These are phyloP conservation scores for Lactuca sativa DNA, from an alignment of 129 eudicot species.

Conservation along the genomic window DNA sequence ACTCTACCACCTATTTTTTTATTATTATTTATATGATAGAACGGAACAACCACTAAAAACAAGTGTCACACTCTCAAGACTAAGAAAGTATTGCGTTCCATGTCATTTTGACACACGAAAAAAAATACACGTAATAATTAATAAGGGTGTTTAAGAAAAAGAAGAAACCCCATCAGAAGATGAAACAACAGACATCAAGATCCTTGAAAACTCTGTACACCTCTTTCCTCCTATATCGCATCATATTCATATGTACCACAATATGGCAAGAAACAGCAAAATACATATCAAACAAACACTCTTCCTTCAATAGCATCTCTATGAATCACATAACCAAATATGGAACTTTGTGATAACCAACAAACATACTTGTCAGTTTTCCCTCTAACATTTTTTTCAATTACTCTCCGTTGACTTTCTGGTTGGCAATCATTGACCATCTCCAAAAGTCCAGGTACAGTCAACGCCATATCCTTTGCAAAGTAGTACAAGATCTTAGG, in stretches of 20 bases:
- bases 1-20: background rate
- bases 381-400: conserved; percentile 37
- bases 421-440: conserved; percentile 49
- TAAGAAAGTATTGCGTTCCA: background rate
- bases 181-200: background rate
- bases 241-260: conserved; percentile 18
- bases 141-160: background rate
- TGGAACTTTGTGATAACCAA: conserved; percentile 68
- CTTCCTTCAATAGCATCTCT: conserved; percentile 43
- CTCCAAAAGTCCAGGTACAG: conserved; percentile 54
- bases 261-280: conserved; percentile 12
- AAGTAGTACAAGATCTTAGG: conserved; percentile 66
- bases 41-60: background rate
- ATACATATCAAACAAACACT: conserved; percentile 18
- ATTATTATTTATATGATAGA: background rate
- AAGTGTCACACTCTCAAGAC: background rate
- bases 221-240: background rate
- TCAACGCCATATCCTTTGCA: conserved; percentile 71
- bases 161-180: background rate
- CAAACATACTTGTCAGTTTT: conserved; percentile 51
- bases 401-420: conserved; percentile 53
- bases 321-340: conserved; percentile 66
- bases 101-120: background rate
- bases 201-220: background rate
- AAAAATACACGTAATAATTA: background rate